A percentile compares a stretch with the other conserved stretches of the same genome.
Evolutionary conservation across 768 basidiomycete species (phyloP).

Genomic region (Panaeolus cyanescens): DNA sequence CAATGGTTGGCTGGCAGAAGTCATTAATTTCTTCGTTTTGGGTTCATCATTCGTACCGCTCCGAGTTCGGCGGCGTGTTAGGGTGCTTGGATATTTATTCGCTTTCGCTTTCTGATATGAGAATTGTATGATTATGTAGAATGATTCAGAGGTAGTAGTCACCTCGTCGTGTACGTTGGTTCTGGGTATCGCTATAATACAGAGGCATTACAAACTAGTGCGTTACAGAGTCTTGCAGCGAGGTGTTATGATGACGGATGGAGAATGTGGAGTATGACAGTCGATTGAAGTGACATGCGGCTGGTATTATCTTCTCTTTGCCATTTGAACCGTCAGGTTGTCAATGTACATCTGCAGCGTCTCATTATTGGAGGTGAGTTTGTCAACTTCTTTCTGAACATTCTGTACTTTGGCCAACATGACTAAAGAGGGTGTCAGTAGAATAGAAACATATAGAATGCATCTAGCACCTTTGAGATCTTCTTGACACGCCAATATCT

Average conservation of each 20-base stretch:
- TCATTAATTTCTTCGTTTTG: conserved; percentile 42
- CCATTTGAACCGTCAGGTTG: conserved; percentile 86
- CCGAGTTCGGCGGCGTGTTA: background rate
- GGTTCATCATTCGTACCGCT: background rate
- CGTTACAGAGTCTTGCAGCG: background rate
- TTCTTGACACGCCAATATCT: conserved; percentile 73
- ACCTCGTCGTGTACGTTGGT: background rate
- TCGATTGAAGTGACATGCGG: background rate
- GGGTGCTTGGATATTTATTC: background rate
- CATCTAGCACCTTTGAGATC: conserved; percentile 63
- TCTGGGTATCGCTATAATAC: conserved; percentile 2
- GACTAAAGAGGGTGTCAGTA: conserved; percentile 38
- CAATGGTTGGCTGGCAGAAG: conserved; percentile 84
- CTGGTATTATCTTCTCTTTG: conserved; percentile 58
- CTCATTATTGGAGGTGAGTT: conserved; percentile 75
- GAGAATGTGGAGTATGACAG: background rate
- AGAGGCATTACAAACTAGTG: background rate
- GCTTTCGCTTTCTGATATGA: background rate
- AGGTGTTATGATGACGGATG: background rate
- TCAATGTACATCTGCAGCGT: conserved; percentile 90
- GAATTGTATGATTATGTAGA: conserved; percentile 2
- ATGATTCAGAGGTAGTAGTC: background rate
- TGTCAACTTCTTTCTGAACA: conserved; percentile 80
- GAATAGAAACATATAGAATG: background rate
- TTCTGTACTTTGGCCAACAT: conserved; percentile 65